Evolutionary conservation across 1,139 yeast genomes (phyloP).

Genomic region (Taphrina communis): DNA sequence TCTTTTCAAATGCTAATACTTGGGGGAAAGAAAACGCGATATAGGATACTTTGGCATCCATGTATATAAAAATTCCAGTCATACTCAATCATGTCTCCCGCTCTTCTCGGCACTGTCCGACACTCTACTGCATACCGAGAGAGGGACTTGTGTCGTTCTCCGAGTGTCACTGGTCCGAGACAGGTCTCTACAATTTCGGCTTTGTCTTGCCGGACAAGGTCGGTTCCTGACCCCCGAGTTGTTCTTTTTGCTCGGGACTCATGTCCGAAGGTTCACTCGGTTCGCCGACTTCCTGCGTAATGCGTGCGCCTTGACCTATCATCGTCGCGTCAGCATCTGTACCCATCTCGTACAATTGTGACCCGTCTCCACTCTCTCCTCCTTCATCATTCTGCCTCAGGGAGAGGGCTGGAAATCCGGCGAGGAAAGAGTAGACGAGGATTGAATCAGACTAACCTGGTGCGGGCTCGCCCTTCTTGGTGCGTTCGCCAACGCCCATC

Average conservation of each 20-base stretch:
- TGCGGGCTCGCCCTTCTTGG: conserved; percentile 37
- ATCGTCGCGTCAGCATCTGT: no score
- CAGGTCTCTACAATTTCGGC: background rate
- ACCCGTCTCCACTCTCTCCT: no score
- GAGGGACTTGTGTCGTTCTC: no score
- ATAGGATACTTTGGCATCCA: background rate
- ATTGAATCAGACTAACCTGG: conserved; percentile 10
- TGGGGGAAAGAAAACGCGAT: background rate
- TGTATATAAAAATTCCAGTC: background rate
- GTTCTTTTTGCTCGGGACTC: conserved; percentile 39
- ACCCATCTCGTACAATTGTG: no score
- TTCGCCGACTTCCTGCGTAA: conserved; percentile 26
- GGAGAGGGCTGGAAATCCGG: no score
- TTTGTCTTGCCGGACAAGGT: conserved; percentile 3
- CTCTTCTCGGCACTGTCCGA: background rate
- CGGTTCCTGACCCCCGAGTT: conserved; percentile 20
- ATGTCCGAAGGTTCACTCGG: conserved; percentile 34
- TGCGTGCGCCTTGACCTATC: conserved; percentile 23
- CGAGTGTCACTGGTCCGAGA: no score
- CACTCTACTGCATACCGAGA: no score
- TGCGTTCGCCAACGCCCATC: conserved; percentile 38
- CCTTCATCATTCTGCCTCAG: no score
- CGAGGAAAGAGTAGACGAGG: no score
- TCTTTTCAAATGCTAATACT: background rate
- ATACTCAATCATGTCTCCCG: conserved; percentile 2